Base-by-base conservation (phyloP, 23 red algal species). In the Chondrus crispus region DNA sequence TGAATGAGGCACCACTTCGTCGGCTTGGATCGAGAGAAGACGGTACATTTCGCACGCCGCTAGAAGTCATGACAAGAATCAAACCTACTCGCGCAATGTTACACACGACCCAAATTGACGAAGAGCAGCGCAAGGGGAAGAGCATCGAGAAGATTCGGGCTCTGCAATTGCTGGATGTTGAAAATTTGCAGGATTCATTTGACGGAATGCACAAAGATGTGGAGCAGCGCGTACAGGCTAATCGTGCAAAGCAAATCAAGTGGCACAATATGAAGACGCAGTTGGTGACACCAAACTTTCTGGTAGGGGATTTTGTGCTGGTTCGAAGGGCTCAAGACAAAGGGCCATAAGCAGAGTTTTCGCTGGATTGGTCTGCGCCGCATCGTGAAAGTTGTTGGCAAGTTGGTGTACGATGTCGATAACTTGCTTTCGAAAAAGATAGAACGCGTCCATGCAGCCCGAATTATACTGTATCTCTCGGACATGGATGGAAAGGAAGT, bases 61-160 rank as follows among this genome's bases (percentile, higher is more conserved):
- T 82, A 26, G 48, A 82, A 82, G 78, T 82, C 5, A 63, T 82
- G 78, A 82, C 78, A 29, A 47, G 78, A 26, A 82, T 82, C 42
- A 38, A 37, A 20, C 78, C 78, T 18, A 40, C 44, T 28, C 78
- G 78, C 30, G 33, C 71, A 4, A 22, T 24, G 71, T 47, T 76
- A 6, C 9, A 47, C 71, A 47, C 20, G 36, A 20, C 35, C 58
- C 24, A 19, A 64, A 32, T n/a, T 30, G 14, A 8, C 58, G 58
- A 16, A 32, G 55, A 38, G 32, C 52, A 82, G 46, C 8, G 9
- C 26, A 50, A 40, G 78, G 29, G 22, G 52, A 41, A 28, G 33
- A 55, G 46, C 28, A 57, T 35, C 51, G 45, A 37, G 28, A 36
- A 40, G n/a, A n/a, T n/a, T n/a, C n/a, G n/a, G n/a, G n/a, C 32